Percentiles rank a stretch among this genome's conserved stretches.
These are phyloP conservation scores for Hyaloperonospora arabidopsidis DNA, from an alignment of 352 stramenopile species.

Conservation along the genomic window DNA sequence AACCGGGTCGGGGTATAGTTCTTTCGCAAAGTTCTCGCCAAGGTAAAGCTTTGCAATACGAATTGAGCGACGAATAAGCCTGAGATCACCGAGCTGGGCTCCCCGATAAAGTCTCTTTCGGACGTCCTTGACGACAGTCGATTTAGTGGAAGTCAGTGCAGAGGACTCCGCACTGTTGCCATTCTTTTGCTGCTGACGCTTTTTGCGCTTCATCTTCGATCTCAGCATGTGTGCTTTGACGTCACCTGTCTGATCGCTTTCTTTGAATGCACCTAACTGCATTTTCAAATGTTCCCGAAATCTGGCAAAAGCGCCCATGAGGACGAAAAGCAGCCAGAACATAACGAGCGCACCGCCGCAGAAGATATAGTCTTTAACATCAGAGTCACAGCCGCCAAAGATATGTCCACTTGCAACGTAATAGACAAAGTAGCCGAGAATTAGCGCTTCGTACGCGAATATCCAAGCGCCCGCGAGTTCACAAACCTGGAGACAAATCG, in stretches of 20 bases:
- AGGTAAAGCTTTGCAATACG: no score
- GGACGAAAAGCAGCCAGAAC: conserved; percentile 25
- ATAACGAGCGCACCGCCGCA: conserved; percentile 29
- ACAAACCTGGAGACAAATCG: conserved; percentile 69
- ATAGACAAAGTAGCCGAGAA: conserved; percentile 13
- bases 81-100: conserved; percentile 48
- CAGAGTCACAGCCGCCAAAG: no score
- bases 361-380: neutral
- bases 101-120: conserved; percentile 69
- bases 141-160: conserved; percentile 16
- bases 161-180: conserved; percentile 5
- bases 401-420: no score
- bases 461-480: conserved; percentile 36
- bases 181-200: conserved; percentile 31
- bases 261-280: conserved; percentile 74
- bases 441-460: neutral
- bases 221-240: conserved; percentile 61
- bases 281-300: conserved; percentile 83
- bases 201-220: conserved; percentile 43
- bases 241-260: conserved; percentile 74
- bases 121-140: conserved; percentile 41
- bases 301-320: conserved; percentile 64
- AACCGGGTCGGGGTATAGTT: conserved; percentile 60
- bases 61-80: no score
- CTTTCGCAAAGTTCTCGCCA: conserved; percentile 40